phyloP scores from a whole-genome alignment of 257 asterid genomes.

The Ballota nigra region DNA sequence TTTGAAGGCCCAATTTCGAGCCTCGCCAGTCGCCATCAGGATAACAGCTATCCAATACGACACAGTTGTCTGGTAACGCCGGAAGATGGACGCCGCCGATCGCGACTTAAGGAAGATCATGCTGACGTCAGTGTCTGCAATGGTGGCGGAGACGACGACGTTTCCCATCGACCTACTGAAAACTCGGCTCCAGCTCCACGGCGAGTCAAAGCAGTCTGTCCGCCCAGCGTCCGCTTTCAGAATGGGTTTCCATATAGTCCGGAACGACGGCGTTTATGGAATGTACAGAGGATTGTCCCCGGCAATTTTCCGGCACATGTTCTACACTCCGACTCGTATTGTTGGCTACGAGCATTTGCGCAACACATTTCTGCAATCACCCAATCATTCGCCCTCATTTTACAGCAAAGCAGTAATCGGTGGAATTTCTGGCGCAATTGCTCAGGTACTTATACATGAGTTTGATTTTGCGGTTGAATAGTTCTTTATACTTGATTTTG shows the following conservation, averaged over 20 bases:
- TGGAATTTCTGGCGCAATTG: constrained; percentile 79
- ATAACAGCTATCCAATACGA: not conserved
- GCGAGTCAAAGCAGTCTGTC: constrained; percentile 42
- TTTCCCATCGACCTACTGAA: constrained; percentile 84
- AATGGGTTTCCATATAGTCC: constrained; percentile 41
- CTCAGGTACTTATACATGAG: constrained; percentile 55
- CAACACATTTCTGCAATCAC: constrained; percentile 27
- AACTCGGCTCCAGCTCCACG: constrained; percentile 82
- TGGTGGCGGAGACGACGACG: constrained; percentile 77
- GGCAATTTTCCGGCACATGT: constrained; percentile 62
- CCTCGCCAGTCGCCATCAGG: not conserved
- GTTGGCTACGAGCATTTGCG: constrained; percentile 78
- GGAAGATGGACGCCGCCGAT: constrained; percentile 31
- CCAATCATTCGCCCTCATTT: constrained; percentile 48
- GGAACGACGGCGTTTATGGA: constrained; percentile 61
- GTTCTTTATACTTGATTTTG: not conserved
- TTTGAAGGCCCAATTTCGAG: not conserved
- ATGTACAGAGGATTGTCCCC: constrained; percentile 71
- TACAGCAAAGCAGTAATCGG: constrained; percentile 57
- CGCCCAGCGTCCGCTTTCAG: constrained; percentile 44
- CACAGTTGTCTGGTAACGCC: not conserved
- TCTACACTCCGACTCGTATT: constrained; percentile 79
- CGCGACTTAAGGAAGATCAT: constrained; percentile 41
- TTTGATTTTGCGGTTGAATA: not conserved
- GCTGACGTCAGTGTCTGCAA: constrained; percentile 72